A percentile compares a stretch with the other conserved stretches of the same genome.
Conservation (phyloP, 805 yeast genomes). For the Metschnikowia henanensis region DNA sequence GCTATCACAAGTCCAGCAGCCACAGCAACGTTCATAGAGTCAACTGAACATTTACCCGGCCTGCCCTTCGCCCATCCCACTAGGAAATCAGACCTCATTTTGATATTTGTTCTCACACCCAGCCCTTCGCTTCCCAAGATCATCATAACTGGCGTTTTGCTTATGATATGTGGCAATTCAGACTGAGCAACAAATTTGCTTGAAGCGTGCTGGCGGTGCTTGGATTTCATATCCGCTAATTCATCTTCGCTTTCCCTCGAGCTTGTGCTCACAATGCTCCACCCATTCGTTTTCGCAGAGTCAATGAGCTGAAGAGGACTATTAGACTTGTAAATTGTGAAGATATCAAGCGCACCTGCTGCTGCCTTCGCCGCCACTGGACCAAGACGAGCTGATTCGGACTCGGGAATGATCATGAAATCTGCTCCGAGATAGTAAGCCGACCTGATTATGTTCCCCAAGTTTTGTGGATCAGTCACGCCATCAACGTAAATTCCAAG, state of each 20-base stretch:
- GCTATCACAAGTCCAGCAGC: slow-evolving; percentile 72
- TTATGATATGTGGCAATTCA: slow-evolving; percentile 46
- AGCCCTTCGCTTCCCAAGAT: slow-evolving; percentile 85
- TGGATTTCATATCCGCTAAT: slow-evolving; percentile 20
- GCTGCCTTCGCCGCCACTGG: slow-evolving; percentile 80
- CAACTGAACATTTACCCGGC: slow-evolving; percentile 45
- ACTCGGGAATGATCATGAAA: slow-evolving; percentile 66
- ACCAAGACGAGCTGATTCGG: slow-evolving; percentile 71
- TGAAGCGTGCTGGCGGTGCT: slow-evolving; percentile 30
- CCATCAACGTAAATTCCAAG: slow-evolving; percentile 77
- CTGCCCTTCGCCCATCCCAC: slow-evolving; percentile 42
- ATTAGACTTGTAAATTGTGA: slow-evolving; percentile 58
- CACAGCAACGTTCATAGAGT: slow-evolving; percentile 86
- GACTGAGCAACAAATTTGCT: slow-evolving; percentile 37
- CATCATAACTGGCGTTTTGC: slow-evolving; percentile 59
- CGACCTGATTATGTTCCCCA: slow-evolving; percentile 80
- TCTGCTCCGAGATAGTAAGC: slow-evolving; percentile 85
- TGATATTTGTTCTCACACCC: slow-evolving; percentile 72
- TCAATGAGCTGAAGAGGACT: slow-evolving; percentile 66
- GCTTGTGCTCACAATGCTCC: slow-evolving; percentile 71
- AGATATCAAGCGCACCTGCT: slow-evolving; percentile 79
- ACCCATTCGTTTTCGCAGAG: slow-evolving; percentile 53
- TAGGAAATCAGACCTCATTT: slow-evolving; percentile 54
- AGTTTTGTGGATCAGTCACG: slow-evolving; percentile 81
- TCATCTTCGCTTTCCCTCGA: slow-evolving; percentile 31